These are phyloP conservation scores for Dactylorhiza incarnata DNA, from an alignment of 106 monocot species.

Conservation along the genomic window DNA sequence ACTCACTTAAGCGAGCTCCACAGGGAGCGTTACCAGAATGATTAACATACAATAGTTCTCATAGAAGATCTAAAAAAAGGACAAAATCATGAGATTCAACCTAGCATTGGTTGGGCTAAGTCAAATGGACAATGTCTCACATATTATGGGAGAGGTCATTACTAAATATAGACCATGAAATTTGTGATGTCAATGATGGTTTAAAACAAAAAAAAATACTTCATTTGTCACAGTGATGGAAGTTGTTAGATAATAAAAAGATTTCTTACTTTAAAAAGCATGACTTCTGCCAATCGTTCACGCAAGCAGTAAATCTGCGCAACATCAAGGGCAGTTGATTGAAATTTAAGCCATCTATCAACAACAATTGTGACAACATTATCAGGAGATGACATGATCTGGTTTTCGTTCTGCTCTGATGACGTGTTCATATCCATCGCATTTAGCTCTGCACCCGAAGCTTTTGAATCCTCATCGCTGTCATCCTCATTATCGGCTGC, in stretches of 20 bases:
- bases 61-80: background rate
- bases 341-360: slow-evolving; percentile 83
- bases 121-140: too few species aligned
- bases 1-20: too few species aligned
- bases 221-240: background rate
- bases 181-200: background rate
- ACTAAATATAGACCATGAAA: background rate
- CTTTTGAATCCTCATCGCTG: slow-evolving; percentile 38
- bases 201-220: background rate
- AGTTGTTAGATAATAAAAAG: background rate
- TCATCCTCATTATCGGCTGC: slow-evolving; percentile 29
- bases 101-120: background rate
- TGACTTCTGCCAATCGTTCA: slow-evolving; percentile 66
- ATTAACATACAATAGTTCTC: too few species aligned
- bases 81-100: background rate
- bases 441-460: slow-evolving; percentile 43
- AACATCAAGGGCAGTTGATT: slow-evolving; percentile 78
- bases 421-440: slow-evolving; percentile 24
- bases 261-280: slow-evolving; percentile 69
- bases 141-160: too few species aligned
- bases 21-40: too few species aligned
- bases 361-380: slow-evolving; percentile 64
- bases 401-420: slow-evolving; percentile 23
- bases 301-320: slow-evolving; percentile 95
- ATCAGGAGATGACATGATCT: slow-evolving; percentile 90